Evolutionary conservation across 202 grass and related monocot genomes (phyloP).

Genomic region (Digitaria exilis): DNA sequence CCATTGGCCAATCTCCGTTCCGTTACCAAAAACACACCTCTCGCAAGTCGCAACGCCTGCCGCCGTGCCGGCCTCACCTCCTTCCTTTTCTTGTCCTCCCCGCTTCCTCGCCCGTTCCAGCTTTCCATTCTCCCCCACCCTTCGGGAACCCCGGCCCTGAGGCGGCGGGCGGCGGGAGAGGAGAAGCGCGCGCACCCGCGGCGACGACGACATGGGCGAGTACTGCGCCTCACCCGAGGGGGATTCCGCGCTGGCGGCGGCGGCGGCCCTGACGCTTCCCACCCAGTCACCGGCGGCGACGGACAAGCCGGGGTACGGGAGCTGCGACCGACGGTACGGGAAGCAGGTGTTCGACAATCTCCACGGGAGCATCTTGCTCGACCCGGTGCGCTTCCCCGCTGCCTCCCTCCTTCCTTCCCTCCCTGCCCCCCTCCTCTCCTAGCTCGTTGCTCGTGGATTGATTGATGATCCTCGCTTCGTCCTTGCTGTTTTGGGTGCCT

Average conservation of each 20-base stretch:
- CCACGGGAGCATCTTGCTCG: conserved; percentile 68
- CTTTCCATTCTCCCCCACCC: not conserved
- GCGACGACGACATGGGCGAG: conserved; percentile 53
- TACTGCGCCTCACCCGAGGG: conserved; percentile 24
- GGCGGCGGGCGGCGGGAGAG: not conserved
- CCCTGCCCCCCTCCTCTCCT: not conserved
- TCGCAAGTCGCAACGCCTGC: too few species aligned
- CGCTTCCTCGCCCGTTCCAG: conserved; percentile 4
- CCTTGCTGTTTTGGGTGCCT: too few species aligned
- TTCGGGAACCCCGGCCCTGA: too few species aligned
- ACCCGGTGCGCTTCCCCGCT: conserved; percentile 48
- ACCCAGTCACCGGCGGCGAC: not conserved
- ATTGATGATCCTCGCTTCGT: conserved; percentile 3
- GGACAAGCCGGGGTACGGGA: not conserved
- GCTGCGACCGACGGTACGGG: conserved; percentile 50
- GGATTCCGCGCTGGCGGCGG: not conserved
- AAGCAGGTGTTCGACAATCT: conserved; percentile 86
- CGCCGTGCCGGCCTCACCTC: not conserved
- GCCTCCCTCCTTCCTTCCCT: not conserved
- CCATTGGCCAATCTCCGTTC: not conserved
- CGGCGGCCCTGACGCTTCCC: not conserved
- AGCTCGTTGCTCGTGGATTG: not conserved
- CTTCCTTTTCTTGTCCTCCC: not conserved
- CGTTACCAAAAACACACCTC: not conserved
- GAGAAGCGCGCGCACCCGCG: too few species aligned